Evolutionary conservation across 225 moss, liverwort and hornwort genomes (phyloP), one percentile per base, ranked within the genome.

Genomic region (Thuidium tamariscinum): DNA sequence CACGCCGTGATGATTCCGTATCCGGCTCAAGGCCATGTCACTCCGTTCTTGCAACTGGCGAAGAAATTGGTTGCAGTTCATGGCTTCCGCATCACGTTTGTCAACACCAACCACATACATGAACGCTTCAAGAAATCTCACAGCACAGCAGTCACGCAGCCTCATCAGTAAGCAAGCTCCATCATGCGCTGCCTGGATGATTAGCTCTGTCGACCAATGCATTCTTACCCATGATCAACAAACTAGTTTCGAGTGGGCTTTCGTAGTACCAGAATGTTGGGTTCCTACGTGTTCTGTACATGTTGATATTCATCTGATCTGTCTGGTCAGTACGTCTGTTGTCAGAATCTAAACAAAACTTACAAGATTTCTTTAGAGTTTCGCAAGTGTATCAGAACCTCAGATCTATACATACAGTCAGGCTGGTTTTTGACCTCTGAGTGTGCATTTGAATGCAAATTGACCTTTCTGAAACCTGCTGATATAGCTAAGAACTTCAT

Each of bases 71-170:
- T 84, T 10, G 64, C 29, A 34, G n/a, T 42, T 19, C 69, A 69
- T 36, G 88, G 80, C 44, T 89, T 89, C 30, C 69, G 73, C 74
- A 87, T 89, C 54, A 90, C 89, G 6, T 87, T 92, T 42, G 89
- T 92, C 61, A 92, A 85, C 74, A 89, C 88, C 52, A 44, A 16
- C 12, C 86, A 89, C 34, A 59, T 68, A 62, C 85, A 90, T 18
- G 88, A 89, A 3, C 79, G 63, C 17, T n/a, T 92, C 23, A 87
- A 82, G 85, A 34, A 76, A n/a, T 32, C 49, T 7, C 85, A 44
- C 5, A 30, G 49, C 34, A 32, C 34, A 19, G 16, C 32, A 19
- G 18, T 68, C 12, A 16, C 46, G 42, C 16, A 86, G 27, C 13
- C 61, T 21, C 54, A 34, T 61, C 8, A 85, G 85, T 88, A 85